Evolutionary conservation across 2,329 filamentous ascomycete genomes (phyloP).

Genomic region (Talaromyces piceae): DNA sequence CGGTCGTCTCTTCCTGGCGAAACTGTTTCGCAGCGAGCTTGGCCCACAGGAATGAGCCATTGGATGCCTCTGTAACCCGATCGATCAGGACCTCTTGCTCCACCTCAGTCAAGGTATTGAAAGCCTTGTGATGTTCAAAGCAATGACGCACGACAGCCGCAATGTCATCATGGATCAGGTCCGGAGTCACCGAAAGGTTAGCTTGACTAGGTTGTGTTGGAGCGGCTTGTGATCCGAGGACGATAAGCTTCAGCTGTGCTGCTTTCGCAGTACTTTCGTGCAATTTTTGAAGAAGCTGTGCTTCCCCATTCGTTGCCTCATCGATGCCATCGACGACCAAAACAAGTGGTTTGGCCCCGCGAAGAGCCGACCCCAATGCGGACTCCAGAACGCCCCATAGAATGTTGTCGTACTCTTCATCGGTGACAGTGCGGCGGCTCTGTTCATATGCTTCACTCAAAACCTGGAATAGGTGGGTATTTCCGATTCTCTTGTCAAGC

Average conservation of each 20-base stretch:
- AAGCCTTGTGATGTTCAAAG: constrained; percentile 19
- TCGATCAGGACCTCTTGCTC: constrained; percentile 27
- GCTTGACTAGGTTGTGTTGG: constrained; percentile 9
- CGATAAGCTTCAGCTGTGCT: constrained; percentile 23
- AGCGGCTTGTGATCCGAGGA: constrained; percentile 21
- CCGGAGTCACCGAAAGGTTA: constrained; percentile 21
- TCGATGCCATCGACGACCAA: constrained; percentile 34
- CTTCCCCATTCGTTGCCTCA: constrained; percentile 26
- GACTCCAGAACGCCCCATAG: constrained; percentile 28
- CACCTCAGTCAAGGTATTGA: constrained; percentile 20
- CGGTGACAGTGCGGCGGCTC: constrained; percentile 16
- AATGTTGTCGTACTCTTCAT: constrained; percentile 27
- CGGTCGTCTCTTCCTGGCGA: constrained; percentile 19
- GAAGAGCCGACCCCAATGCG: constrained; percentile 21
- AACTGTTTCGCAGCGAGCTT: constrained; percentile 28
- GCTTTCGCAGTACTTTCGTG: constrained; percentile 16
- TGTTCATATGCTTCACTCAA: constrained; percentile 25
- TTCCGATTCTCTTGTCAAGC: constrained; percentile 33
- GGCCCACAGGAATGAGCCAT: constrained; percentile 34
- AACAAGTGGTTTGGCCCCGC: constrained; percentile 28
- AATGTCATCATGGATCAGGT: constrained; percentile 32
- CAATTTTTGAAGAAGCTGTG: constrained; percentile 22
- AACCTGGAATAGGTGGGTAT: constrained; percentile 30
- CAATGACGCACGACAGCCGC: constrained; percentile 24
- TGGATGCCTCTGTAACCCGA: constrained; percentile 26